Evolutionary conservation across 2,329 filamentous ascomycete species (phyloP), one percentile per base, ranked within the genome.

Genomic region (Zalaria sp.): DNA sequence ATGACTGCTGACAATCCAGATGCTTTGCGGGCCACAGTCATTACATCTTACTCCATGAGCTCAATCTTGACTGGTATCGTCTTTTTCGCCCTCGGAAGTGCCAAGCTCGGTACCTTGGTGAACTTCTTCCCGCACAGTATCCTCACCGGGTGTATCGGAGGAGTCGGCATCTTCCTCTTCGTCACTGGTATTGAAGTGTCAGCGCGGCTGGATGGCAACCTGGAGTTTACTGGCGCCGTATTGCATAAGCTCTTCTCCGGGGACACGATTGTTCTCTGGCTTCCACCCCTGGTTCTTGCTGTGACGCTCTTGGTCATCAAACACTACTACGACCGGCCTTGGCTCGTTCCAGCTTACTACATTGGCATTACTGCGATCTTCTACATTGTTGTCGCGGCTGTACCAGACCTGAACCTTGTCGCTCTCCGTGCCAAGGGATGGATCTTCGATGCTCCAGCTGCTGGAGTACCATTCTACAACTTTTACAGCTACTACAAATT

Each of bases 41-140:
- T 98, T 53, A 79, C 88, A 2, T 78, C 91, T 1, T 98, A 93
- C 57, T 83, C 88, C 1, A 65, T 89, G 46, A 96, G 89, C 61
- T 89, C 91, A 2, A 75, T 98, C 55, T 65, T 98, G 39, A 98
- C 91, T 0, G 91, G 91, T 1, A 53, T 85, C 26, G 84, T 95
- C 4, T 98, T 98, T 65, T 93, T 91, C 56, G 66, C 83, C 6
- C 89, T 98, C 69, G 91, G 91, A 40, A 73, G 74, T 31, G 93
- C 88, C 64, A 80, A 78, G 53, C 77, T 96, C 41, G 91, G 91
- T 28, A 93, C 88, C 47, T 76, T 98, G 47, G 87, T 96, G 46
- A 91, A 88, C 45, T 98, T 98, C 64, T 96, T 98, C 52, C 91
- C 91, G 4, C 78, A 91, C 36, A 89, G 94, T 52, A 98, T 98